Conservation (phyloP, 2,329 filamentous ascomycete genomes). For the Nemania sp. region DNA sequence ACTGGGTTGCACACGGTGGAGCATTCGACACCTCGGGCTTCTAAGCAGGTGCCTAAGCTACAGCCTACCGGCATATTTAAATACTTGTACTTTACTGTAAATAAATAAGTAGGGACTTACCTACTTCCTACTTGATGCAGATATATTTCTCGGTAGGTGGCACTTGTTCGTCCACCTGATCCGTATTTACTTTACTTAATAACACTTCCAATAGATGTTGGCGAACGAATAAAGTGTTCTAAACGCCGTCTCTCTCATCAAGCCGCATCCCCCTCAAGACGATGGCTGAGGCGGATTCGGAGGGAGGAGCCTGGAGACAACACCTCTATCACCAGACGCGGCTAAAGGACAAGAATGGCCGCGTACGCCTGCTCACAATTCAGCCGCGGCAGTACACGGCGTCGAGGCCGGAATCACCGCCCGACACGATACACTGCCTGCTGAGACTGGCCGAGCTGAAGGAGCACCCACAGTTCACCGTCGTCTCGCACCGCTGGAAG, state of each 20-base stretch:
- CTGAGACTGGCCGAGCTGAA: constrained; percentile 30
- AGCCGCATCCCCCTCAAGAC: not conserved
- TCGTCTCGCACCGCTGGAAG: constrained; percentile 29
- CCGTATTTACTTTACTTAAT: too few species aligned
- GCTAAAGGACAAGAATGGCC: constrained; percentile 30
- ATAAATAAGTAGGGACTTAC: too few species aligned
- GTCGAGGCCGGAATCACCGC: constrained; percentile 22
- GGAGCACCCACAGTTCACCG: constrained; percentile 25
- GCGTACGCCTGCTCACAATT: constrained; percentile 33
- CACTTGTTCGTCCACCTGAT: too few species aligned
- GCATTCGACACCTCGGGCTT: too few species aligned
- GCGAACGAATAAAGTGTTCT: not conserved
- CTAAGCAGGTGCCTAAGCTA: too few species aligned
- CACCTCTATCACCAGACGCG: constrained; percentile 33
- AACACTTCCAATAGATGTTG: too few species aligned
- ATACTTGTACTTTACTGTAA: too few species aligned
- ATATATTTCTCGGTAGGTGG: too few species aligned
- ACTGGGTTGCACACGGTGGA: too few species aligned
- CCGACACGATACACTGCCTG: constrained; percentile 29
- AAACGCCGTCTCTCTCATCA: not conserved
- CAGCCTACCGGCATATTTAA: too few species aligned
- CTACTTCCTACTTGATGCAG: too few species aligned
- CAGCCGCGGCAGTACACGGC: constrained; percentile 29
- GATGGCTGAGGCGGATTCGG: constrained; percentile 15
- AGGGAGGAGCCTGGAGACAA: constrained; percentile 24